A percentile compares a stretch with the other conserved stretches of the same genome.
Evolutionary conservation across 169 alveolate species (phyloP).

Genomic region (Pseudocohnilembus persalinus): DNA sequence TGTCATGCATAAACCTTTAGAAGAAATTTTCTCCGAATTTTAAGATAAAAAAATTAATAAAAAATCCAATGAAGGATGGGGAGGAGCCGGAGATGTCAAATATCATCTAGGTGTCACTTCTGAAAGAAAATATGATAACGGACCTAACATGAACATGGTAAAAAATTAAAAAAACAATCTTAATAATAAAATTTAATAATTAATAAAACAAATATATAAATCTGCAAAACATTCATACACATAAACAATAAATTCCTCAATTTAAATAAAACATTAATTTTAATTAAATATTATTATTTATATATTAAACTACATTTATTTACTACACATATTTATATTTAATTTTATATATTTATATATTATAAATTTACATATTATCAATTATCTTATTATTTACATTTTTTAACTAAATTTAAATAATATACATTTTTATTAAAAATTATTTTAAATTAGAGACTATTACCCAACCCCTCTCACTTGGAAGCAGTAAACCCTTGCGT

Average conservation of each 20-base stretch:
- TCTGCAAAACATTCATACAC: too few species aligned
- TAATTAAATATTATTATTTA: too few species aligned
- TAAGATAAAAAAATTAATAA: conserved; percentile 27
- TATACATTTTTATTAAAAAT: conserved; percentile 12
- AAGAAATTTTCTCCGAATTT: conserved; percentile 83
- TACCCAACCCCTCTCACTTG: conserved; percentile 94
- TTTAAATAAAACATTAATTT: too few species aligned
- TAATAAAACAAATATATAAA: conserved; percentile 35
- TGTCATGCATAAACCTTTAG: conserved; percentile 89
- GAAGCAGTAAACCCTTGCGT: conserved; percentile 94
- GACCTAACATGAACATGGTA: conserved; percentile 24
- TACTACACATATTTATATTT: too few species aligned
- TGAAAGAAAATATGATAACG: conserved; percentile 34
- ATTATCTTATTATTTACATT: too few species aligned
- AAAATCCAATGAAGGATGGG: conserved; percentile 46
- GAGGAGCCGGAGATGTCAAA: conserved; percentile 91
- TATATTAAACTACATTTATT: too few species aligned
- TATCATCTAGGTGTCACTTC: conserved; percentile 92
- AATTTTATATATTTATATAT: too few species aligned
- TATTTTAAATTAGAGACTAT: conserved; percentile 67
- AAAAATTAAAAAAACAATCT: too few species aligned
- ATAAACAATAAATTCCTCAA: too few species aligned
- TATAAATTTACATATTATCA: too few species aligned
- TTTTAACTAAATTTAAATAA: too few species aligned
- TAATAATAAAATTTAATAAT: conserved; percentile 38